A percentile compares a stretch with the other conserved stretches of the same genome.
Conservation (phyloP, 768 basidiomycete genomes). For the Lactarius pseudohatsudake region DNA sequence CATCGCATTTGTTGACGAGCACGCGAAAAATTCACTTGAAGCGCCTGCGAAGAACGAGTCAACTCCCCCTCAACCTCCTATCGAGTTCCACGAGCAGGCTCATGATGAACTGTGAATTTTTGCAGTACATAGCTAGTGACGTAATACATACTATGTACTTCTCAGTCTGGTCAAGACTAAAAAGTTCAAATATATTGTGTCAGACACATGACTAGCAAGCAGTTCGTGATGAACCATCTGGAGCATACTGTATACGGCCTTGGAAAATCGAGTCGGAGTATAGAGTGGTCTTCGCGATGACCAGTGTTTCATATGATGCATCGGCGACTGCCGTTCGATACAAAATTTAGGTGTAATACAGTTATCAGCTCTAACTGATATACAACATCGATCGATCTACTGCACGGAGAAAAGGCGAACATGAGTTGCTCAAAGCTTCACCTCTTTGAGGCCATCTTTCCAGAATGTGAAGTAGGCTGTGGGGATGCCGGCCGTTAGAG, state of each 20-base stretch:
- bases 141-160: constrained; percentile 8
- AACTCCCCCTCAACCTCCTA: constrained; percentile 33
- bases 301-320: not conserved
- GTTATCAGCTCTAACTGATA: constrained; percentile 15
- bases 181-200: not conserved
- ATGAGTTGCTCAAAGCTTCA: constrained; percentile 55
- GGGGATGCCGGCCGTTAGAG: constrained; percentile 23
- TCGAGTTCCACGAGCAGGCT: constrained; percentile 28
- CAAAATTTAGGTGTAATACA: not conserved
- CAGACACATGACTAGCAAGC: not conserved
- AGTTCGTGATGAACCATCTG: not conserved
- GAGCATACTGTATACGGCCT: not conserved
- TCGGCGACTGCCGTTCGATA: not conserved
- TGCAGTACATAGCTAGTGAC: constrained; percentile 4
- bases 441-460: constrained; percentile 89
- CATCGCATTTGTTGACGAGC: constrained; percentile 77
- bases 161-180: not conserved
- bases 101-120: constrained; percentile 29
- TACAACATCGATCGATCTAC: constrained; percentile 24
- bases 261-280: not conserved
- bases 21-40: constrained; percentile 72
- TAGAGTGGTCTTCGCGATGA: not conserved
- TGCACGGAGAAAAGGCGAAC: constrained; percentile 17
- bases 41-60: constrained; percentile 33
- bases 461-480: constrained; percentile 91